Evolutionary conservation across 371 early-diverging fungal genomes (phyloP).

Genomic region (Mortierella sp.): DNA sequence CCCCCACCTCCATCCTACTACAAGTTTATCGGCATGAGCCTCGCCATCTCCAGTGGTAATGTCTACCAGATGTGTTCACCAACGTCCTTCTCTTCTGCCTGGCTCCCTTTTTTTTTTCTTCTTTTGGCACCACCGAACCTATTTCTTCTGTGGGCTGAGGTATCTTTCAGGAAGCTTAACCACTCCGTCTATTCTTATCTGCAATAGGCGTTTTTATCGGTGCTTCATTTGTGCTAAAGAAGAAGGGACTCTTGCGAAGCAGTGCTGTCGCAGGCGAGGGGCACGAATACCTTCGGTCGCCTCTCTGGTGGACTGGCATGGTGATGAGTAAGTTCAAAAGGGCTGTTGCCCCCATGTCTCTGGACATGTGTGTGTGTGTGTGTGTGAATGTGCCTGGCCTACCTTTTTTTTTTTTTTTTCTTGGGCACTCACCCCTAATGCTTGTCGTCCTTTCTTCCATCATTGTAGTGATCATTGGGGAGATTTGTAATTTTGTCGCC

Average conservation of each 20-base stretch:
- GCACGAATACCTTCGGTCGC: slow-evolving; percentile 83
- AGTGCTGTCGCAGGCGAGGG: slow-evolving; percentile 82
- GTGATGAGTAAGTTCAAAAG: slow-evolving; percentile 64
- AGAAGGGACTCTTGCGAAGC: slow-evolving; percentile 88
- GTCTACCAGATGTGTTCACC: background rate
- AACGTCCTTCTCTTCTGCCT: background rate
- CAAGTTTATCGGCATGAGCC: slow-evolving; percentile 86
- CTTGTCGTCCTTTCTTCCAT: background rate
- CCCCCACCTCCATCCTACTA: slow-evolving; percentile 58
- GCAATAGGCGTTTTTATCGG: slow-evolving; percentile 87
- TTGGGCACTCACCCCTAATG: background rate
- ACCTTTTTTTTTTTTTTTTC: slow-evolving; percentile 21
- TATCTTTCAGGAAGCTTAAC: background rate
- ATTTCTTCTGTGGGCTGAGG: slow-evolving; percentile 1
- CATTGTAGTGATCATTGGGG: slow-evolving; percentile 80
- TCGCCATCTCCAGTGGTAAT: slow-evolving; percentile 80
- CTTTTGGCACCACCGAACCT: background rate
- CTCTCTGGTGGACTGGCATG: slow-evolving; percentile 97
- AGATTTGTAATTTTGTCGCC: slow-evolving; percentile 93
- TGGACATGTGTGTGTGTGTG: no score
- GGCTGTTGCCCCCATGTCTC: background rate
- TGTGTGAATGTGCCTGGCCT: slow-evolving; percentile 38
- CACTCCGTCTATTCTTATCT: background rate
- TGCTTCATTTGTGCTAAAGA: slow-evolving; percentile 91
- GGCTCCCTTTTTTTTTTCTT: background rate